Base-by-base conservation (phyloP, 176 grass and related monocot species). In the Oryza brachyantha region DNA sequence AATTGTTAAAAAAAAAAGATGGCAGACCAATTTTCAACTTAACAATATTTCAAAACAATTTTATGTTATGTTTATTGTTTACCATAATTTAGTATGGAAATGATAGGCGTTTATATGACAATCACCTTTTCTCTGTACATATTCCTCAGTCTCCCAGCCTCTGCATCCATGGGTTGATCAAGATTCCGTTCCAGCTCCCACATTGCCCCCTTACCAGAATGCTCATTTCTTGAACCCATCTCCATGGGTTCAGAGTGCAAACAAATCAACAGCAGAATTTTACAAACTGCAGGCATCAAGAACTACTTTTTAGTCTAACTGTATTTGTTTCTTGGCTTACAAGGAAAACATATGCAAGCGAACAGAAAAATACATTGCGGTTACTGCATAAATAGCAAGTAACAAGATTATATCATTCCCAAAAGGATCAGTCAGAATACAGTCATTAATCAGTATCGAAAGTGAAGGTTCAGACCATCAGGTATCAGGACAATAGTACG, bases 41-140 rank as follows among this genome's bases (percentile, higher is more conserved):
- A 4, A 26, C 2, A 11, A 8, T 8, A 17, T n/a, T 28, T 11
- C 3, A 29, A 13, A 58, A 7, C 2, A 73, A 72, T 9, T 3
- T 21, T 32, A 26, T 3, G 14, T 48, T 21, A 2, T 77, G 29
- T 46, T 16, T 48, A 48, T 4, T 48, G 16, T 48, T 14, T 21
- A 4, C 19, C 28, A 39, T 19, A 71, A 37, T 39, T 66, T 6
- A 54, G 52, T 14, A 54, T 38, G 10, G 8, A 61, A 61, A 73
- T 25, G 48, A 61, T 8, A 61, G 27, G 12, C 13, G 13, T 7
- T 63, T 42, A 70, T 7, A 21, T 77, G 40, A 70, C 21, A 48
- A 67, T 34, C 50, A 97, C 94, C 94, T 97, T 97, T 92, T 97
- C 84, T 67, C 79, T 86, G 82, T 94, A 92, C 89, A 97, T 88